phyloP scores from a whole-genome alignment of 129 eudicot species.

The Deinandra increscens region DNA sequence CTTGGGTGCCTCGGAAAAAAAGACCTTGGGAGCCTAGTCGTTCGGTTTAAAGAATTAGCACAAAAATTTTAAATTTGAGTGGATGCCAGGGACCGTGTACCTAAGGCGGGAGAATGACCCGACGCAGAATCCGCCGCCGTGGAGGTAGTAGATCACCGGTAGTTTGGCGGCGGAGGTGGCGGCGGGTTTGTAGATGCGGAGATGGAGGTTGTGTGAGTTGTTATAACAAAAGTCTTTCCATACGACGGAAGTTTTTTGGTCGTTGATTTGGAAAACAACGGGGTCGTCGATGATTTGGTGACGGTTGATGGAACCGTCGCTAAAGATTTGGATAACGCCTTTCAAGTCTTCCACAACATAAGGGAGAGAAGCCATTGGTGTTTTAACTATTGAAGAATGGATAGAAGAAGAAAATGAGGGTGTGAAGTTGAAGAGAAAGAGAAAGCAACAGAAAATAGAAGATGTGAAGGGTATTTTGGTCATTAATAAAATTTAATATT shows the following conservation, averaged over 20 bases:
- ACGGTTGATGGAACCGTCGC: slow-evolving; percentile 67
- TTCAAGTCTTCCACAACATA: slow-evolving; percentile 67
- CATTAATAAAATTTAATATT: not conserved
- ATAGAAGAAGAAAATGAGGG: not conserved
- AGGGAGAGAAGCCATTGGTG: slow-evolving; percentile 52
- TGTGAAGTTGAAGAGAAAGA: not conserved
- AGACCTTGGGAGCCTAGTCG: no score
- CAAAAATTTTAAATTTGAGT: no score
- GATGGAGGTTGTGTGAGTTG: slow-evolving; percentile 39
- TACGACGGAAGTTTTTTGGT: slow-evolving; percentile 42
- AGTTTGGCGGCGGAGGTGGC: slow-evolving; percentile 29
- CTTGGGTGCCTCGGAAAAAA: no score
- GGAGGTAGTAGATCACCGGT: slow-evolving; percentile 61
- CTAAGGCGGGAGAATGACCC: no score
- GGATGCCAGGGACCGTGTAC: no score
- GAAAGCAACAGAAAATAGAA: not conserved
- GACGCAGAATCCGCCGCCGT: slow-evolving; percentile 84
- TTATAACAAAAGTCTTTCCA: slow-evolving; percentile 68
- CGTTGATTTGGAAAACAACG: slow-evolving; percentile 26
- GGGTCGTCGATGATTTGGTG: slow-evolving; percentile 17
- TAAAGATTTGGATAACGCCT: slow-evolving; percentile 61
- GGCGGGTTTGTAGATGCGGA: slow-evolving; percentile 69
- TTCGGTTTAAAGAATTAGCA: no score
- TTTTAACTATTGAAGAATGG: not conserved
- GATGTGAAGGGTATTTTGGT: slow-evolving; percentile 14